phyloP scores from a whole-genome alignment of 169 alveolate species.

The Blepharisma undulans region DNA sequence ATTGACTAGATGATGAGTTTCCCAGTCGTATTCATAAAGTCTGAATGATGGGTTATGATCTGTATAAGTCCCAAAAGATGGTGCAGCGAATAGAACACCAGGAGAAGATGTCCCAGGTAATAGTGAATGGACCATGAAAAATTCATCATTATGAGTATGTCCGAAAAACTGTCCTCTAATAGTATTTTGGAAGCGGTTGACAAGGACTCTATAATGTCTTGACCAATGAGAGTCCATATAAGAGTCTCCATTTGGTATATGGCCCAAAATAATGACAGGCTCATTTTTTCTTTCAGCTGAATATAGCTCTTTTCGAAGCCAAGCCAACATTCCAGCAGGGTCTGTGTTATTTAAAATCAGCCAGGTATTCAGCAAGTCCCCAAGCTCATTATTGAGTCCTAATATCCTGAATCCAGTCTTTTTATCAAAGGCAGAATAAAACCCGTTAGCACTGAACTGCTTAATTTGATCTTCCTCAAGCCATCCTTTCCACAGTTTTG shows the following conservation, averaged over 20 bases:
- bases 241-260: not conserved
- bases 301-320: conserved; percentile 15
- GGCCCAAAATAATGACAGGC: conserved; percentile 16
- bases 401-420: not conserved
- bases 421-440: not conserved
- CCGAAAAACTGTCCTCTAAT: conserved; percentile 11
- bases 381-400: not conserved
- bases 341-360: conserved; percentile 13
- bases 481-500: conserved; percentile 14
- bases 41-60: conserved; percentile 67
- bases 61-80: conserved; percentile 1
- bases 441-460: not conserved
- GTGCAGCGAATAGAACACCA: not conserved
- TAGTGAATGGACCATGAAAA: not conserved
- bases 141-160: conserved; percentile 38
- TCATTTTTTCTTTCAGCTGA: conserved; percentile 19
- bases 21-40: conserved; percentile 56
- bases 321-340: not conserved
- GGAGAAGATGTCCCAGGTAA: conserved; percentile 27
- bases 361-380: not conserved
- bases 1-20: conserved; percentile 32
- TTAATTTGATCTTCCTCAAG: not conserved
- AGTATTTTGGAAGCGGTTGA: conserved; percentile 7
- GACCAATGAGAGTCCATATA: not conserved
- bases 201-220: not conserved